A percentile compares a stretch with the other conserved stretches of the same genome.
Evolutionary conservation across 306 rosid species (phyloP).

Genomic region (Prinsepia uniflora): DNA sequence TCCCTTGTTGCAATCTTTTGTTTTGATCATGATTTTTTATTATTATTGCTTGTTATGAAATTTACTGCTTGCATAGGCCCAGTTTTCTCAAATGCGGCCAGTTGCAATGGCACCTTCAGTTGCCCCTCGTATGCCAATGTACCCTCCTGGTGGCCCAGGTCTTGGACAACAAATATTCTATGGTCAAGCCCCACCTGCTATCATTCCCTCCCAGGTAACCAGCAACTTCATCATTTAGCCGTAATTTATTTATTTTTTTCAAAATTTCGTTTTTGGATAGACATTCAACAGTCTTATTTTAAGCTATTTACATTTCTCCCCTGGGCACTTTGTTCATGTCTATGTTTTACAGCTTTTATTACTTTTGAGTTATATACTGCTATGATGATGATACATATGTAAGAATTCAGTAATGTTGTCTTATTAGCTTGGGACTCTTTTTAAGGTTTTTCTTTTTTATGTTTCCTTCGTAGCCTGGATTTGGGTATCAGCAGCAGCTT

Average conservation of each 20-base stretch:
- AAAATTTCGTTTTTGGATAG: neutral
- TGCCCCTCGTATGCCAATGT: slow-evolving; percentile 95
- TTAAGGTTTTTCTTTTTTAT: neutral
- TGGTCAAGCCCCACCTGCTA: slow-evolving; percentile 95
- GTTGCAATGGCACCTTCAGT: slow-evolving; percentile 79
- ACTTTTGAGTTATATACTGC: neutral
- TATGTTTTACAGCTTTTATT: neutral
- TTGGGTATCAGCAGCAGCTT: slow-evolving; percentile 97
- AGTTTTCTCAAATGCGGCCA: slow-evolving; percentile 93
- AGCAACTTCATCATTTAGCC: neutral
- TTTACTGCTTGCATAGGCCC: slow-evolving; percentile 55
- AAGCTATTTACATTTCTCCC: neutral
- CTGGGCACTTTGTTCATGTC: neutral
- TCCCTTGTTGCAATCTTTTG: neutral
- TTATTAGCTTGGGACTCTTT: slow-evolving; percentile 12
- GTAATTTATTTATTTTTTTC: neutral
- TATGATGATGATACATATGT: neutral
- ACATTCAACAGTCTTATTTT: neutral
- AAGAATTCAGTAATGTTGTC: neutral
- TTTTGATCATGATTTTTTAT: slow-evolving; percentile 1
- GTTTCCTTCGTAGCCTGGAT: slow-evolving; percentile 64
- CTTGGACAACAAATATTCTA: slow-evolving; percentile 94
- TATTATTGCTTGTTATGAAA: slow-evolving; percentile 16
- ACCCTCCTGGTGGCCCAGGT: slow-evolving; percentile 97
- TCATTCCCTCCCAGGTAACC: slow-evolving; percentile 93